Base-by-base conservation (phyloP, 768 basidiomycete genomes). In the Mycena kentingensis region DNA sequence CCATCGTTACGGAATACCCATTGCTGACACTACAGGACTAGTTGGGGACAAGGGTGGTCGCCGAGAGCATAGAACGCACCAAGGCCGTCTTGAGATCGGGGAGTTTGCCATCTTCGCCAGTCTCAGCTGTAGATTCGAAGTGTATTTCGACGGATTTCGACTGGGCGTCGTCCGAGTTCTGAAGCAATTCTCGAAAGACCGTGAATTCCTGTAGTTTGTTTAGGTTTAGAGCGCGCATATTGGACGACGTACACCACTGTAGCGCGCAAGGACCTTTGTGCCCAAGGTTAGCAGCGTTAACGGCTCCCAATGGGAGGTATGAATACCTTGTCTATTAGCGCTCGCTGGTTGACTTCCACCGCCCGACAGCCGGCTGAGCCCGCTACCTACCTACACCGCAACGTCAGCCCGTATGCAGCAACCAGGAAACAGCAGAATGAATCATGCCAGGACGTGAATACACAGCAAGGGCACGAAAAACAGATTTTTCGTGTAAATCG, bases 311-410 rank as follows among this genome's bases (percentile, higher is more conserved):
- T n/a, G n/a, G n/a, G n/a, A n/a, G n/a, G n/a, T n/a, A n/a, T n/a
- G n/a, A n/a, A n/a, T n/a, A n/a, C n/a, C 72, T 94, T 98, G 77
- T 97, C 95, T 47, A 98, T 96, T 51, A 97, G 75, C n/a, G 93
- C 94, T 18, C 95, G 82, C 67, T 96, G 95, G 68, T 96, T 96
- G 39, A 96, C 94, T 70, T 95, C 88, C 0, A 94, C 87, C 1
- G 86, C 81, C 63, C n/a, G n/a, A n/a, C n/a, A n/a, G n/a, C 90
- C 89, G 62, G 90, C 89, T 58, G 84, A 77, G 16, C 88, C 89
- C 51, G 65, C 69, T 34, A 71, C 77, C 79, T 78, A 81, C 79
- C n/a, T n/a, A n/a, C n/a, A n/a, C n/a, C n/a, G n/a, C n/a, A n/a
- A n/a, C n/a, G n/a, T n/a, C n/a, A n/a, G n/a, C n/a, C n/a, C n/a